Base-by-base conservation (phyloP, 108 stramenopile genomes). In the Cyclotella atomus region DNA sequence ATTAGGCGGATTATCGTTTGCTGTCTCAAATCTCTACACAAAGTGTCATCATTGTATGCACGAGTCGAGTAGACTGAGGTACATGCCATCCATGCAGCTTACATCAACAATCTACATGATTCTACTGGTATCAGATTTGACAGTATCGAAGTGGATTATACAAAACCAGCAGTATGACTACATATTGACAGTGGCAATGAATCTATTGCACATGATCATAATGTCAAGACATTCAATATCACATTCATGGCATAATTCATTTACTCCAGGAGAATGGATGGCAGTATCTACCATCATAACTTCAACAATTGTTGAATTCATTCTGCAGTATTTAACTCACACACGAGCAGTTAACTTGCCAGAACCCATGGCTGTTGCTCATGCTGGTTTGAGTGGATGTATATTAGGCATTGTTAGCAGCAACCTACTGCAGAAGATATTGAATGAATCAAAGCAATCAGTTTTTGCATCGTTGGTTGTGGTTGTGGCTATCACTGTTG, bases 181-280 rank as follows among this genome's bases (percentile, higher is more conserved):
- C 28, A 30, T 28, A 4, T 30, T n/a, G 12, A 32, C 56, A 32
- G 0, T 57, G 0, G 14, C 30, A 12, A 57, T n/a, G 12, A 30
- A 30, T 1, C 0, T 57, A 57, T 30, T 57, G 29, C 30, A 57
- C 32, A 1, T 32, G n/a, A 15, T 32, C 30, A 32, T 57, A n/a
- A 57, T 57, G 32, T 29, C 56, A 57, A 32, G 56, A 29, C 29
- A 30, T 10, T 57, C 29, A 15, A 10, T 14, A 57, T 30, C 28
- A 32, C n/a, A 15, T n/a, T 43, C 63, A 46, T 79, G 77, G 77
- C 77, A 71, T 36, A 47, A 71, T 70, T 68, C 74, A n/a, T 75
- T 80, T 38, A 76, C 79, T 56, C 75, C 74, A 16, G 79, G 79
- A 36, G 79, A 80, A 54, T 80, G 79, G 79, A 76, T 75, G 73